Evolutionary conservation across 1,284 basidiomycete species (phyloP), one percentile per base, ranked within the genome.

Genomic region (Cystobasidium pallidum): DNA sequence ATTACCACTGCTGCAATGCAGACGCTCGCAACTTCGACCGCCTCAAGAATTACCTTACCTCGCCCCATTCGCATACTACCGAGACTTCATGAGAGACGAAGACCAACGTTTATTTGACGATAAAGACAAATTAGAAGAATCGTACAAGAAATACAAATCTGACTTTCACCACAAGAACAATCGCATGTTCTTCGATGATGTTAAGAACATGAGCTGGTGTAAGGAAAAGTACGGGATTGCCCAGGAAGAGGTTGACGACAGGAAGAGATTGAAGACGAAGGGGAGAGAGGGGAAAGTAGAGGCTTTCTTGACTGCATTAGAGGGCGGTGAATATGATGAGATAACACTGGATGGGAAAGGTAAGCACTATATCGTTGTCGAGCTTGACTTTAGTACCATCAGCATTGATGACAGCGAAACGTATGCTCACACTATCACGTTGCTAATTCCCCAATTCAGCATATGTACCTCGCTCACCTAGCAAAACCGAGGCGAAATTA

Each of bases 201-300:
- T 73, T 34, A 73, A 72, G 57, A 51, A 49, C 0, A 70, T 66
- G 30, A 39, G 90, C 10, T 97, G 94, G 94, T 96, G 95, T 83
- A 87, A 88, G 73, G 94, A 97, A 84, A 91, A 91, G 81, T 97
- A 97, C 83, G 90, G 91, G 70, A 88, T 88, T 66, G 81, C 86
- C 24, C 83, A 86, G 59, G 89, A 91, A 77, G 86, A 85, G 78
- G 84, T 85, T 66, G 84, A 85, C 55, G 83, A 92, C 79, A 88
- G 94, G 76, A 84, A 84, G 73, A 85, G 91, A 76, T 86, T 92
- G 73, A 87, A 89, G 80, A 88, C 87, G 80, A 87, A 90, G 77
- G 92, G 91, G 7, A 90, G 91, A 86, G 87, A 86, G 78, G 88
- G 88, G 30, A 85, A 88, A 75, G 81, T 89, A 64, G 85, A 87